Evolutionary conservation across 1,284 basidiomycete genomes (phyloP).

Genomic region (Pulveroboletus sp.): DNA sequence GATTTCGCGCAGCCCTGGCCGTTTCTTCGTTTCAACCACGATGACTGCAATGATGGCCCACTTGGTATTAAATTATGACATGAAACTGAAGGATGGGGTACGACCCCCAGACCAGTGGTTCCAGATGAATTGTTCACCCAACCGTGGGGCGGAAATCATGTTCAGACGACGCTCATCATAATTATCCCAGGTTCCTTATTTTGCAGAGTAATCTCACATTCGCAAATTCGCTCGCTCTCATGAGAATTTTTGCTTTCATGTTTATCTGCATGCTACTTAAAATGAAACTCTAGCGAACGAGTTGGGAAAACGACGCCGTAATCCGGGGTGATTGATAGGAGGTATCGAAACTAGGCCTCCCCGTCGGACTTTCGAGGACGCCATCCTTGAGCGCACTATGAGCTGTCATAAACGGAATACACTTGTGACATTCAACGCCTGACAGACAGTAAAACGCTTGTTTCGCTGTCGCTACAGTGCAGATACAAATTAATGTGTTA

Average conservation of each 20-base stretch:
- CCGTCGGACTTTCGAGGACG: background rate
- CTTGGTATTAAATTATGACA: slow-evolving; percentile 40
- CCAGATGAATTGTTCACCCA: slow-evolving; percentile 37
- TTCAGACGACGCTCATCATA: slow-evolving; percentile 31
- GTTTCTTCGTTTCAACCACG: slow-evolving; percentile 41
- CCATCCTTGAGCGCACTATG: background rate
- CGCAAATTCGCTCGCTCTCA: slow-evolving; percentile 5
- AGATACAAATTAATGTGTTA: background rate
- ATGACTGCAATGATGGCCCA: slow-evolving; percentile 41
- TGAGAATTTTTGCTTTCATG: slow-evolving; percentile 14
- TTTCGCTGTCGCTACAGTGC: background rate
- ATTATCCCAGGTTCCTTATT: slow-evolving; percentile 7
- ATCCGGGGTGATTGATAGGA: slow-evolving; percentile 20
- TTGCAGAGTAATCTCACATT: slow-evolving; percentile 16
- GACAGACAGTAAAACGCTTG: background rate
- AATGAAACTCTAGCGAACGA: background rate
- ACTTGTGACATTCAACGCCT: background rate
- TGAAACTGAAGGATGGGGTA: slow-evolving; percentile 38
- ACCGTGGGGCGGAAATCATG: slow-evolving; percentile 34
- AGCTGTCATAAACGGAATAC: background rate
- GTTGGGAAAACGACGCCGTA: slow-evolving; percentile 10
- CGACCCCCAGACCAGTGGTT: slow-evolving; percentile 43
- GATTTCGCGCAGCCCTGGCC: slow-evolving; percentile 36
- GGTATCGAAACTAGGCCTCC: slow-evolving; percentile 1
- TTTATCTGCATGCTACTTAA: slow-evolving; percentile 8